Evolutionary conservation across 2,329 filamentous ascomycete species (phyloP).

Genomic region (Talaromyces rugulosus): DNA sequence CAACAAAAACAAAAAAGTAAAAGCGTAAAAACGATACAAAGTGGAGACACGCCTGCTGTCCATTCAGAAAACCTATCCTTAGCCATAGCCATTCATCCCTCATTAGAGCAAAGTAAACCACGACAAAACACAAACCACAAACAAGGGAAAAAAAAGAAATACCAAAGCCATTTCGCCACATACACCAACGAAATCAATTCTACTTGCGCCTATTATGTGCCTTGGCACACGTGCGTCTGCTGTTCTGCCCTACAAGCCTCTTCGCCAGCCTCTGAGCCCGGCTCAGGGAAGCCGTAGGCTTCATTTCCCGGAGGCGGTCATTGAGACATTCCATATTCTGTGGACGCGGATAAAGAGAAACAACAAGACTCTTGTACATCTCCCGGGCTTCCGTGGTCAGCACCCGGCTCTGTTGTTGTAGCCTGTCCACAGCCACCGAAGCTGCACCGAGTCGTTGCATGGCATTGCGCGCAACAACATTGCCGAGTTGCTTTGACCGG

Average conservation of each 20-base stretch:
- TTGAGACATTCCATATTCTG: slow-evolving; percentile 21
- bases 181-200: slow-evolving; percentile 5
- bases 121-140: not conserved
- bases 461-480: slow-evolving; percentile 26
- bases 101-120: not conserved
- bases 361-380: slow-evolving; percentile 26
- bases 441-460: slow-evolving; percentile 28
- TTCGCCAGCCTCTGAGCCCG: slow-evolving; percentile 33
- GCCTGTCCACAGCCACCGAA: slow-evolving; percentile 22
- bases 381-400: slow-evolving; percentile 25
- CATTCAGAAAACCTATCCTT: not conserved
- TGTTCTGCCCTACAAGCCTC: slow-evolving; percentile 23
- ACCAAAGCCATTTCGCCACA: slow-evolving; percentile 8
- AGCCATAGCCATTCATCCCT: not conserved
- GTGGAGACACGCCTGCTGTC: not conserved
- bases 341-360: slow-evolving; percentile 19
- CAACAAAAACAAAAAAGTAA: not conserved
- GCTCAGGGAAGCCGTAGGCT: slow-evolving; percentile 26
- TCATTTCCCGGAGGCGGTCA: slow-evolving; percentile 24
- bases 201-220: not conserved
- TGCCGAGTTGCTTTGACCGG: slow-evolving; percentile 31
- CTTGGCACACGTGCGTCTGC: slow-evolving; percentile 4
- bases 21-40: not conserved
- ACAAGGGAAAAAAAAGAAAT: slow-evolving; percentile 1
- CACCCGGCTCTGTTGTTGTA: slow-evolving; percentile 24